phyloP scores from a whole-genome alignment of 441 rosid genomes.

The Kokia cookei region DNA sequence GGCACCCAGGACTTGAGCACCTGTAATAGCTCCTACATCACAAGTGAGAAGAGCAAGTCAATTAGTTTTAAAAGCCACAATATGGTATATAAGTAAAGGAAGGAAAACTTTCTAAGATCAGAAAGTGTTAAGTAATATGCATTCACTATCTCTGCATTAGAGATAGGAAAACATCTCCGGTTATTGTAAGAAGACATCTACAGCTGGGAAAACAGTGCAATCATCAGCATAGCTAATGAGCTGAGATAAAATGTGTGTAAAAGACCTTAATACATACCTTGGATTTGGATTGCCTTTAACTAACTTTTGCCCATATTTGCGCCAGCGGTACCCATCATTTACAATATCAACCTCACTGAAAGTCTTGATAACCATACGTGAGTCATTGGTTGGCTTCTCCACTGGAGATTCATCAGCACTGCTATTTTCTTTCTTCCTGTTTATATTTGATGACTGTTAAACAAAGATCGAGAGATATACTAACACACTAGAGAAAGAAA shows the following conservation, averaged over 20 bases:
- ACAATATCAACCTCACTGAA: constrained; percentile 71
- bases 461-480: constrained; percentile 8
- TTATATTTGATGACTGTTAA: constrained; percentile 7
- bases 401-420: constrained; percentile 29
- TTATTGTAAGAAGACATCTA: not conserved
- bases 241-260: not conserved
- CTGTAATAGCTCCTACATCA: constrained; percentile 84
- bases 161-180: not conserved
- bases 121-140: not conserved
- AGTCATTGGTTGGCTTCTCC: constrained; percentile 48
- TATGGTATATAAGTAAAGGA: not conserved
- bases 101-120: not conserved
- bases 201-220: not conserved
- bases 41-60: constrained; percentile 6
- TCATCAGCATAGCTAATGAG: not conserved
- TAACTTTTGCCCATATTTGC: constrained; percentile 94
- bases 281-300: constrained; percentile 97
- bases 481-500: not conserved
- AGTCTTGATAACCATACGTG: constrained; percentile 63
- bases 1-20: constrained; percentile 88
- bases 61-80: not conserved
- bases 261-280: constrained; percentile 36
- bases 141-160: not conserved
- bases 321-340: constrained; percentile 97
- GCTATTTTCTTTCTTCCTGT: constrained; percentile 57